Conservation (phyloP, 2,329 filamentous ascomycete genomes). For the Hymenotorrendiella dingleyae region DNA sequence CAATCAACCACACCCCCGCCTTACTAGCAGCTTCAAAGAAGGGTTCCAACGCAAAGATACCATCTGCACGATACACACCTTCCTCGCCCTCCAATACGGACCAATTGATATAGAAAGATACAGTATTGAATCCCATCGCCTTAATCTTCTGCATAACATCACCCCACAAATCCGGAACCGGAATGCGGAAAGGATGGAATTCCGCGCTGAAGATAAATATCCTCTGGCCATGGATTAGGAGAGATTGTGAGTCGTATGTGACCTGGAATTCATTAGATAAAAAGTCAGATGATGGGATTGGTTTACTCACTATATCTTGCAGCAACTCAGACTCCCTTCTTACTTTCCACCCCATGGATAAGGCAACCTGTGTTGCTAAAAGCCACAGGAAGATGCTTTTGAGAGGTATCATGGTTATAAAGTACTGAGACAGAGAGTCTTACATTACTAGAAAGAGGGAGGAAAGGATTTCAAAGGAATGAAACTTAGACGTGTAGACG, state of each 20-base stretch:
- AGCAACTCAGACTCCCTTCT: too few species aligned
- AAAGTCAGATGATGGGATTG: too few species aligned
- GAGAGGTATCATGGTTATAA: too few species aligned
- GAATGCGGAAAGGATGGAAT: slow-evolving; percentile 60
- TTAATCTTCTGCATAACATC: slow-evolving; percentile 78
- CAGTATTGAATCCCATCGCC: slow-evolving; percentile 68
- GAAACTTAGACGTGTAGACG: too few species aligned
- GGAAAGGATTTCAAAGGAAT: too few species aligned
- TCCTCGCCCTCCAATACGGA: slow-evolving; percentile 65
- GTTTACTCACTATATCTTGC: too few species aligned
- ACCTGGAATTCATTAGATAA: too few species aligned
- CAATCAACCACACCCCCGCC: slow-evolving; percentile 68
- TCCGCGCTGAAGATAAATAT: slow-evolving; percentile 69
- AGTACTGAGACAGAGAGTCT: too few species aligned
- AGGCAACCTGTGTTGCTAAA: too few species aligned
- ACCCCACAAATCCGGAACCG: slow-evolving; percentile 53
- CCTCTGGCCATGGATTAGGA: slow-evolving; percentile 64
- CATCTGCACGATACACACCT: slow-evolving; percentile 61
- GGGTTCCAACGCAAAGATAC: slow-evolving; percentile 63
- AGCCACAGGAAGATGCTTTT: too few species aligned
- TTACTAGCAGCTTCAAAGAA: slow-evolving; percentile 69
- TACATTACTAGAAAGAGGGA: too few species aligned
- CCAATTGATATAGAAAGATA: slow-evolving; percentile 75
- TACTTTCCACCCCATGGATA: too few species aligned
- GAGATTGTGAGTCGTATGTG: slow-evolving; percentile 67